Base-by-base conservation (phyloP, 345 rosid species). In the Reutealis trisperma region DNA sequence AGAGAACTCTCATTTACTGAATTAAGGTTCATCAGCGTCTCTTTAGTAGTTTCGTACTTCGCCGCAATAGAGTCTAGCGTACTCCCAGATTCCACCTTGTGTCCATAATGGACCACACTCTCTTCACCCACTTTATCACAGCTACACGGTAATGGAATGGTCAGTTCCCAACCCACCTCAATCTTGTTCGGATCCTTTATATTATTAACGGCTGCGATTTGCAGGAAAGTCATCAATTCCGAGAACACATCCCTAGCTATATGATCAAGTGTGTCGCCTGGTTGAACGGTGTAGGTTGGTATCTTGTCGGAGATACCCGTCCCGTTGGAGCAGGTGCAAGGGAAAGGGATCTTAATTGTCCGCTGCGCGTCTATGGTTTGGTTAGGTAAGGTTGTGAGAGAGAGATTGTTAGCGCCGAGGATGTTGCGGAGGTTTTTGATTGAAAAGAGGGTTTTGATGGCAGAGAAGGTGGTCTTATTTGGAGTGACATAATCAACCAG, bases 121-220 rank as follows among this genome's bases (percentile, higher is more conserved):
- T 22, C 24, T 30, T 79, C 79, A 1, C 27, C 79, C 19, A 74
- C 76, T 1, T 77, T 79, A 8, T 82, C 84, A 59, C 84, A 78
- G 73, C 76, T 82, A 25, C 84, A 82, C 9, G 81, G 84, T 54
- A 82, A 22, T 15, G 84, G 81, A 64, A 82, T 82, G 77, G 32
- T 34, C 65, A 82, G 73, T 73, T 63, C 6, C 69, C 74, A 68
- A 55, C 84, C 81, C 3, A 49, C 70, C 22, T 0, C 0, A 7
- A 82, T 78, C 73, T 13, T 0, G 49, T 57, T 12, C 47, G 10
- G 42, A 32, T 74, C 2, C 10, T 45, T 0, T 32, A 82, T 74
- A 25, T 49, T 49, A 30, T 82, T 82, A 12, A 51, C 73, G 18
- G 68, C 75, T 0, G 78, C 81, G 24, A 82, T 82, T 54, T 77